Base-by-base conservation (phyloP, 495 filamentous ascomycete genomes). In the Staphylotrichum tortipilum region DNA sequence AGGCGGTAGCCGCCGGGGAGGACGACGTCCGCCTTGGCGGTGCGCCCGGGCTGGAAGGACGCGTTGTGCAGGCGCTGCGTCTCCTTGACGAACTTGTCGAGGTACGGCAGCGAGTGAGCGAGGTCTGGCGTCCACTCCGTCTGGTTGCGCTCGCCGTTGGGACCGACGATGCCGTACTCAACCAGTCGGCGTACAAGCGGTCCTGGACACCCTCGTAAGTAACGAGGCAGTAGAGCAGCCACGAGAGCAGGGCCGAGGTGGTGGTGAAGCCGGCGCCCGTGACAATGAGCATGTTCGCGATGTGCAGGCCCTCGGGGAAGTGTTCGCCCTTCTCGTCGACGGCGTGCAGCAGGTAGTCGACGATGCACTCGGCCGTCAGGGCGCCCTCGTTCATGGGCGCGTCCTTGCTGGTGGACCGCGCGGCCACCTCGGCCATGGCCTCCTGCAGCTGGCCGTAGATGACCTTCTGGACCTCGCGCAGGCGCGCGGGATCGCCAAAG, bases 41-140 rank as follows among this genome's bases (percentile, higher is more conserved):
- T 80, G 7, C 78, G 72, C 2, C 66, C 76, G 0, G 78, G 71
- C 50, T 81, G 77, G 60, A 72, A 81, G 6, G 68, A 72, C 1
- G 78, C 69, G 45, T 76, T 78, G 63, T 81, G 77, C 4, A 68
- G 64, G 2, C 78, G 69, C 49, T 77, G 78, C 0, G 68, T 73
- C 57, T 81, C 78, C 59, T 82, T 79, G 67, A 82, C 65, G 55
- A 70, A 78, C 18, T 71, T 73, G 49, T 78, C 77, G n/a, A 77
- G 65, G 52, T 72, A 78, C 2, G 52, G 46, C 12, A 80, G 59
- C 11, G 47, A 47, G 17, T 71, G 65, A 0, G 68, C 64, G 1
- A 68, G 21, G 12, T 78, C 75, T 3, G 69, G 56, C 0, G 69
- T 67, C 52, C 62, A 60, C 12, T 67, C 44, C 0, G 65, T 75